Evolutionary conservation across 768 basidiomycete species (phyloP), one percentile per base, ranked within the genome.

Genomic region (Serendipita indica): DNA sequence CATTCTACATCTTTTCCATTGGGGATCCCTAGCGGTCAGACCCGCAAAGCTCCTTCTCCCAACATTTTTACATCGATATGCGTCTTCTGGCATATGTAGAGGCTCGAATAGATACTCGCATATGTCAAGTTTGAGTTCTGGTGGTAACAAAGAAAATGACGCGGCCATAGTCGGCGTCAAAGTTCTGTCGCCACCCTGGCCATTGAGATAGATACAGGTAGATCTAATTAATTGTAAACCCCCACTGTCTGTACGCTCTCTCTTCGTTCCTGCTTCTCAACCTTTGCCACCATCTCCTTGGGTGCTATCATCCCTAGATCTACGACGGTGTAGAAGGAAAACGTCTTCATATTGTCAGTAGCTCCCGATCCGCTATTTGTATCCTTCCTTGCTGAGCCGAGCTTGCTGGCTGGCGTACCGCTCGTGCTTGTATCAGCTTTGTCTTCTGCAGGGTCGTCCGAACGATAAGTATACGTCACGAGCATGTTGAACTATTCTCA

Each of bases 381-480:
- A 30, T 12, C 60, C 65, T 74, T 73, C 16, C 74, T 71, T 39
- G 33, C 18, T 33, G n/a, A 7, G 62, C 60, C 45, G 64, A 64
- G 27, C 25, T 27, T 27, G 16, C 25, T 46, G 12, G 58, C 63
- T 41, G 58, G 62, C 18, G 60, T 62, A 18, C 13, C 18, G 33
- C 14, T 14, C 22, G 41, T 37, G 22, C 20, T 18, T 33, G 27
- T 33, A 46, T 46, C 56, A 64, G 54, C 73, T 25, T 77, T 77
- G 57, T 78, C 79, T 61, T 80, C 78, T 2, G 80, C 75, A 22
- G 82, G 77, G 61, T 96, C 93, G 65, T 98, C 94, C 0, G 89
- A 85, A 33, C 86, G 80, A 68, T 98, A 99, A 0, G 91, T 94
- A 69, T 90, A 97, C 2, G 89, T 81, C 1, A 99, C 85, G 62